Conservation (phyloP, 164 flowering plant species). For the Liriodendron chinense region DNA sequence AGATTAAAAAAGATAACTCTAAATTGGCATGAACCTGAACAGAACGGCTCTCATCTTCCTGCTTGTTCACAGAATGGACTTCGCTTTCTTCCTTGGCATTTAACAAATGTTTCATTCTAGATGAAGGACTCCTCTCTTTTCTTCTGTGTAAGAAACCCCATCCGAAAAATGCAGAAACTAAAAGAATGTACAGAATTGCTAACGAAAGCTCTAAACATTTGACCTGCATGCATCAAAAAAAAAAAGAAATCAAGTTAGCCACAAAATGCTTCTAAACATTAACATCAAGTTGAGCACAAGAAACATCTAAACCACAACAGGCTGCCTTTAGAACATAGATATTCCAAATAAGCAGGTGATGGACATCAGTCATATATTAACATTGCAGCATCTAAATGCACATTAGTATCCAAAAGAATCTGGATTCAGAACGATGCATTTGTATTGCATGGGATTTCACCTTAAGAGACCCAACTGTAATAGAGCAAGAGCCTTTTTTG, state of each 20-base stretch:
- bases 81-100: conserved; percentile 41
- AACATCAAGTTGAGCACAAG: background rate
- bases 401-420: background rate
- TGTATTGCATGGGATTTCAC: conserved; percentile 30
- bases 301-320: background rate
- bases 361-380: background rate
- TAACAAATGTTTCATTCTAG: conserved; percentile 46
- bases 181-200: conserved; percentile 58
- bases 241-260: conserved; percentile 14
- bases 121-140: conserved; percentile 31
- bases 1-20: too few species aligned
- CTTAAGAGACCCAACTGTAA: conserved; percentile 74
- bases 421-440: too few species aligned
- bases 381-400: background rate
- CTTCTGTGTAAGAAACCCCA: conserved; percentile 67
- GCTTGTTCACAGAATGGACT: conserved; percentile 32
- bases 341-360: background rate
- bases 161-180: conserved; percentile 66
- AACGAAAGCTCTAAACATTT: conserved; percentile 79
- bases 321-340: background rate
- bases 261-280: background rate
- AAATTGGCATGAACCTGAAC: conserved; percentile 47
- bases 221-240: conserved; percentile 51
- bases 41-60: conserved; percentile 51
- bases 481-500: conserved; percentile 52